Base-by-base conservation (phyloP, 305 asterid genomes). In the Andrographis paniculata region DNA sequence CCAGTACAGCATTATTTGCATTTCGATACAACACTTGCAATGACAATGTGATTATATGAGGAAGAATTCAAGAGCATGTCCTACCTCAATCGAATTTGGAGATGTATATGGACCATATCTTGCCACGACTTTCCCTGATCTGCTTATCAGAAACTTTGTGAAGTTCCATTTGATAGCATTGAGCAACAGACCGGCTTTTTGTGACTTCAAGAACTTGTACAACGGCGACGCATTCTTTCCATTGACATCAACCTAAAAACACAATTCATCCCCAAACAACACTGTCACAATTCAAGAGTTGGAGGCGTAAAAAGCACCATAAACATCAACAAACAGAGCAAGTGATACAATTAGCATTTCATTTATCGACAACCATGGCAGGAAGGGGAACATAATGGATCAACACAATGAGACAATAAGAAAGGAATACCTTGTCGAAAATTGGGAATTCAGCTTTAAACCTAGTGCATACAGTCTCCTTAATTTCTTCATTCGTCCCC, bases 141-240 rank as follows among this genome's bases (percentile, higher is more conserved):
- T 83, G 72, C 69, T 72, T 16, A 87, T 77, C 62, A 87, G 66
- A 63, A 83, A 87, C 66, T 87, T 87, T 0, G 96, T 75, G 54
- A 86, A 86, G 70, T 86, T 86, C 94, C 96, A 86, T 60, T 87
- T 80, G 61, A 83, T 80, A 46, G 84, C 83, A 52, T 74, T 73
- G 17, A 68, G 56, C 1, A 86, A 43, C 42, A 77, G 35, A 28
- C 96, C 89, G 3, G 76, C 76, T 58, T 74, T 80, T 47, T 77
- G 75, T 6, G 84, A 66, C 70, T 87, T 87, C 71, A 87, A 72
- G 79, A 77, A 82, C 79, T 80, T 78, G 70, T 75, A 87, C 13
- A 87, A 81, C n/a, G 96, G 93, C 27, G 76, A 62, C 5, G 81
- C 50, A 20, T 83, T 74, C 58, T 78, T 72, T 12, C 94, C 93